A percentile compares a stretch with the other conserved stretches of the same genome.
phyloP scores from a whole-genome alignment of 2,329 filamentous ascomycete species.

The Sphaerostilbella broomeana region DNA sequence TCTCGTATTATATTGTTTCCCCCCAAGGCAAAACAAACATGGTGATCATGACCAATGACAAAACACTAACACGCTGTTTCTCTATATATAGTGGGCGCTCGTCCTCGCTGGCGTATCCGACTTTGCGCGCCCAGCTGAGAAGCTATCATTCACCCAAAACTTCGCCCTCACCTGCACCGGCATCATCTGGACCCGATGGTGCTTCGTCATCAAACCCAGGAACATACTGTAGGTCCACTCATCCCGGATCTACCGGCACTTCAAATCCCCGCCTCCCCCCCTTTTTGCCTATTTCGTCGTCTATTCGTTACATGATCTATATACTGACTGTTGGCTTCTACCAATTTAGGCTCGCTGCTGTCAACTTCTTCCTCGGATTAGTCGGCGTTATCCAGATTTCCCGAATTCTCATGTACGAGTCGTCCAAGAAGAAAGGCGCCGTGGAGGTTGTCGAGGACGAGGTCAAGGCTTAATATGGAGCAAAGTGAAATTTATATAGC shows the following conservation, averaged over 20 bases:
- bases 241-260: background rate
- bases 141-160: conserved; percentile 91
- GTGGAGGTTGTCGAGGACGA: conserved; percentile 37
- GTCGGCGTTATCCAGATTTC: conserved; percentile 78
- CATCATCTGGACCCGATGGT: conserved; percentile 98
- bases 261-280: too few relatives aligned
- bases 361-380: conserved; percentile 95
- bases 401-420: conserved; percentile 65
- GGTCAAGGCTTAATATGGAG: conserved; percentile 21
- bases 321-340: background rate
- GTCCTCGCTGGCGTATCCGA: conserved; percentile 90
- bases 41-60: too few relatives aligned
- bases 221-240: conserved; percentile 67
- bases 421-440: conserved; percentile 47
- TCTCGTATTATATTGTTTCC: too few relatives aligned
- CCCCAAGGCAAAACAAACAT: too few relatives aligned
- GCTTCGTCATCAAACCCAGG: conserved; percentile 88
- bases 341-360: conserved; percentile 69
- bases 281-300: too few relatives aligned
- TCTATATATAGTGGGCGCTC: conserved; percentile 64
- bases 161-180: conserved; percentile 83
- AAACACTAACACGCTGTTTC: background rate
- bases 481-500: too few relatives aligned
- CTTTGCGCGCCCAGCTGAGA: conserved; percentile 83
- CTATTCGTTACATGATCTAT: background rate